These are phyloP conservation scores for Chrysosporium keratinophilum DNA, from an alignment of 2,329 filamentous ascomycete species.

Conservation along the genomic window DNA sequence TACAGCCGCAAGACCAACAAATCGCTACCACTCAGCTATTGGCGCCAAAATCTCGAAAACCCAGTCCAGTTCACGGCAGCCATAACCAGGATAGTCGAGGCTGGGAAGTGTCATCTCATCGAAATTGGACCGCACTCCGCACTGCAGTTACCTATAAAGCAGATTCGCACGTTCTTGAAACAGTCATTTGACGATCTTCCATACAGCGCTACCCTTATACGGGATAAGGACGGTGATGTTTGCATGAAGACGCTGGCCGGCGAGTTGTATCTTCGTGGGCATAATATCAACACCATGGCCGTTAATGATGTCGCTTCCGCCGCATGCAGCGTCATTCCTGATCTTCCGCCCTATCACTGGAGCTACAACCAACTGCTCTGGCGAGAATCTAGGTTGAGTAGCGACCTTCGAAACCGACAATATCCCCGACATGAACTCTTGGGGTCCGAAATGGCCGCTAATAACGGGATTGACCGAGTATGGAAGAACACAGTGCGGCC, in stretches of 20 bases:
- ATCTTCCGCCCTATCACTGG: constrained; percentile 18
- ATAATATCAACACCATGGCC: background rate
- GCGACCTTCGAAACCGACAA: background rate
- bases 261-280: constrained; percentile 10
- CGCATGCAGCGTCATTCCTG: background rate
- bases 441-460: constrained; percentile 22
- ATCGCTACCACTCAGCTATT: too few species aligned
- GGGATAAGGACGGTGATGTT: constrained; percentile 9
- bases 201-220: constrained; percentile 4
- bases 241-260: constrained; percentile 1
- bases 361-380: constrained; percentile 9
- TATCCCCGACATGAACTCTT: constrained; percentile 19
- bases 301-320: too few species aligned
- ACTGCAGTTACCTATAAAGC: constrained; percentile 15
- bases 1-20: too few species aligned
- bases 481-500: constrained; percentile 36
- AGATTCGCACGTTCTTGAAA: constrained; percentile 3
- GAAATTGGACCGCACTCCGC: constrained; percentile 18
- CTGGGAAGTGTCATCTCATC: background rate
- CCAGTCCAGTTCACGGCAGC: constrained; percentile 10
- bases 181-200: background rate
- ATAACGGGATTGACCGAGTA: constrained; percentile 21
- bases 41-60: constrained; percentile 7
- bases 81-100: background rate
- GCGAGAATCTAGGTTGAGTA: constrained; percentile 9